A percentile compares a stretch with the other conserved stretches of the same genome.
phyloP scores from a whole-genome alignment of 257 asterid species.

The Gentiana straminea region DNA sequence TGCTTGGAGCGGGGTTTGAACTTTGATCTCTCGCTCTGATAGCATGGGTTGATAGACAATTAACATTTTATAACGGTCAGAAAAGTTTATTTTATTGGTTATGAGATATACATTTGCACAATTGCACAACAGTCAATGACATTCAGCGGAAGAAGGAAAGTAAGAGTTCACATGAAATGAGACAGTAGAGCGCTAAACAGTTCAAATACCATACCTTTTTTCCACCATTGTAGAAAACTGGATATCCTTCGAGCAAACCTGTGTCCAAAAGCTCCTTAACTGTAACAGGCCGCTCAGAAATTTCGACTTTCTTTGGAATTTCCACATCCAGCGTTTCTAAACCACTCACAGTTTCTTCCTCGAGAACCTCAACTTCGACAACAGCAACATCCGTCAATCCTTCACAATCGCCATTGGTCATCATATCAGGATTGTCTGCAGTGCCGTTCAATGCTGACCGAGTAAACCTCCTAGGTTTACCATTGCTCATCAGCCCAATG shows the following conservation, averaged over 20 bases:
- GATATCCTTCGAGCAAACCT: conserved; percentile 89
- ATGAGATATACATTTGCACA: too few relatives aligned
- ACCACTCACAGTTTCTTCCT: conserved; percentile 17
- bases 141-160: too few relatives aligned
- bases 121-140: too few relatives aligned
- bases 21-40: too few relatives aligned
- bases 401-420: conserved; percentile 21
- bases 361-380: conserved; percentile 35
- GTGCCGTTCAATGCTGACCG: conserved; percentile 36
- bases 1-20: too few relatives aligned
- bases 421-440: conserved; percentile 22
- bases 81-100: too few relatives aligned
- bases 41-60: too few relatives aligned
- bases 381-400: conserved; percentile 39
- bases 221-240: conserved; percentile 96
- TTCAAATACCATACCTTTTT: conserved; percentile 44
- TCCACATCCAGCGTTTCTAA: conserved; percentile 56
- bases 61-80: too few relatives aligned
- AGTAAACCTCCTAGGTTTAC: conserved; percentile 34
- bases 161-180: too few relatives aligned
- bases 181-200: too few relatives aligned
- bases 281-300: conserved; percentile 61
- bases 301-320: conserved; percentile 50
- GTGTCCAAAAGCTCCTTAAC: conserved; percentile 91
- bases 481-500: conserved; percentile 9